Conservation (phyloP, 2,329 filamentous ascomycete species). For the Hypoxylon sp. region DNA sequence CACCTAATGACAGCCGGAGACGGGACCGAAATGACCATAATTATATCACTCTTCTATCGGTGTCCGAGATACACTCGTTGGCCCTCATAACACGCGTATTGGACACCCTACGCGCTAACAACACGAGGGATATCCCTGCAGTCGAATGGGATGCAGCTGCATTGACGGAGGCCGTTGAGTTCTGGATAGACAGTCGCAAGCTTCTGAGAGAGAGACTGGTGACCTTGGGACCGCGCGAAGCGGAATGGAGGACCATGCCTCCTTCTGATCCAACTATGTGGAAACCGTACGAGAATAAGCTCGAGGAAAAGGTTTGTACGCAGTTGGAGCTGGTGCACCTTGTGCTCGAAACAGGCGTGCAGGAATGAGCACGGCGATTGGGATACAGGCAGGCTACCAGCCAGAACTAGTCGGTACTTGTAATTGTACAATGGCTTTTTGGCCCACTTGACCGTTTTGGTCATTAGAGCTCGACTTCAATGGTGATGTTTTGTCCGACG, state of each 20-base stretch:
- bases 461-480: neutral
- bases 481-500: neutral
- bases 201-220: conserved; percentile 79
- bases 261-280: conserved; percentile 53
- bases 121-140: conserved; percentile 78
- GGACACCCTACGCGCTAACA: conserved; percentile 72
- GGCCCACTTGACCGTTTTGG: neutral
- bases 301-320: conserved; percentile 81
- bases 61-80: conserved; percentile 83
- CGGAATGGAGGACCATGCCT: conserved; percentile 66
- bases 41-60: conserved; percentile 79
- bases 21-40: conserved; percentile 59
- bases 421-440: conserved; percentile 19
- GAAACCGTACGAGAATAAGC: conserved; percentile 68
- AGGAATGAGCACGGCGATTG: conserved; percentile 55
- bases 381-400: conserved; percentile 15
- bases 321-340: conserved; percentile 74
- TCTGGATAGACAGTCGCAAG: conserved; percentile 78
- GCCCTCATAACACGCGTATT: conserved; percentile 82
- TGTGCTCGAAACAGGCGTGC: conserved; percentile 67
- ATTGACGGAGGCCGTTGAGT: conserved; percentile 86
- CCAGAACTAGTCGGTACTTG: conserved; percentile 14
- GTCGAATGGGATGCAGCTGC: conserved; percentile 80
- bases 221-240: conserved; percentile 79
- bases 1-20: conserved; percentile 67